Conservation (phyloP, 257 asterid species). For the Solanum microdontum region DNA sequence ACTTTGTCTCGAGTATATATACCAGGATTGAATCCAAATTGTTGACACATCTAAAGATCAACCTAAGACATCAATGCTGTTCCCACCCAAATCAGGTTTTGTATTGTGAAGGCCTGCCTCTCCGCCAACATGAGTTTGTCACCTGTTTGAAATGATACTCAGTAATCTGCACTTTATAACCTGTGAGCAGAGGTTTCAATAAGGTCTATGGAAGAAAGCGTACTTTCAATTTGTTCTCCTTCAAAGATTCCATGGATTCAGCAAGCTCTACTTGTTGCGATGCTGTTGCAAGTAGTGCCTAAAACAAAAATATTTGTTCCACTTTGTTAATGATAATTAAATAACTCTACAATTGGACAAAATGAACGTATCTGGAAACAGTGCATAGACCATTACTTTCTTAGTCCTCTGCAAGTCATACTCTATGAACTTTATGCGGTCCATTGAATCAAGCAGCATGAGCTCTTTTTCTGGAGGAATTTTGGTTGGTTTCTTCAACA, state of each 20-base stretch:
- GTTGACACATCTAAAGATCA: background rate
- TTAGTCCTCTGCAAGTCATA: constrained; percentile 77
- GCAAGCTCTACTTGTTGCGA: constrained; percentile 87
- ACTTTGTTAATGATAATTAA: constrained; percentile 1
- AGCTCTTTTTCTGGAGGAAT: constrained; percentile 84
- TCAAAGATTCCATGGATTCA: constrained; percentile 67
- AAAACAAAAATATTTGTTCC: constrained; percentile 1
- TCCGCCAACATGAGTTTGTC: constrained; percentile 46
- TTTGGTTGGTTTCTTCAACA: constrained; percentile 58
- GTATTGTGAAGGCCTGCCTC: constrained; percentile 36
- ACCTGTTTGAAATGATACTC: constrained; percentile 24
- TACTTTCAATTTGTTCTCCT: constrained; percentile 44
- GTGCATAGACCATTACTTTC: constrained; percentile 28
- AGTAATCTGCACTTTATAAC: background rate
- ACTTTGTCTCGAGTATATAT: background rate
- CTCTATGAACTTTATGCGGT: constrained; percentile 81
- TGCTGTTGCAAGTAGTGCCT: constrained; percentile 83
- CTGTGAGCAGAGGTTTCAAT: background rate
- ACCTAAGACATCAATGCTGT: background rate
- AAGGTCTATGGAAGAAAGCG: constrained; percentile 8
- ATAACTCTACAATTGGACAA: background rate
- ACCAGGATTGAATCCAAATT: background rate
- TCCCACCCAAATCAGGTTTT: constrained; percentile 16
- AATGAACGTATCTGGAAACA: background rate
- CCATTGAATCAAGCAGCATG: constrained; percentile 72